Conservation (phyloP, 148 eudicot genomes). For the Silene uniflora region DNA sequence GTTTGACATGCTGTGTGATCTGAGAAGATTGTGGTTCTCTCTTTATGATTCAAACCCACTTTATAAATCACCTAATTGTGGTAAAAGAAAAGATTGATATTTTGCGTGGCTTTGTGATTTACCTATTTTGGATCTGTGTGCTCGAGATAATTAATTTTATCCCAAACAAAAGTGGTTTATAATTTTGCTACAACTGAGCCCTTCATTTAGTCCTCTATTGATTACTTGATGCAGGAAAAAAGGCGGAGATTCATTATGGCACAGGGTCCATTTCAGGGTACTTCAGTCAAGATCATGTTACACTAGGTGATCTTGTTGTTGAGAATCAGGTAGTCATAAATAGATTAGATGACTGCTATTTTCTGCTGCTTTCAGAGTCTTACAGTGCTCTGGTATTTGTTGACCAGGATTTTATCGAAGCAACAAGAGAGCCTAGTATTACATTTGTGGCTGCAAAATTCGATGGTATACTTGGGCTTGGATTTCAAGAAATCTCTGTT, state of each 20-base stretch:
- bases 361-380: background rate
- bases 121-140: too few species aligned
- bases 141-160: too few species aligned
- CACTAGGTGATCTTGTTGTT: constrained; percentile 71
- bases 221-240: constrained; percentile 49
- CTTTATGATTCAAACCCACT: too few species aligned
- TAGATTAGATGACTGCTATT: background rate
- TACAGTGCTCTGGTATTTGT: background rate
- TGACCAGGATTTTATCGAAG: constrained; percentile 83
- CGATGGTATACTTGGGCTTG: constrained; percentile 97
- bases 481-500: constrained; percentile 89
- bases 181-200: background rate
- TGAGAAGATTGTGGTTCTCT: too few species aligned
- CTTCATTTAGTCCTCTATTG: background rate
- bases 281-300: constrained; percentile 73
- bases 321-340: constrained; percentile 53
- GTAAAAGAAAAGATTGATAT: too few species aligned
- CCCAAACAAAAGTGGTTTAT: too few species aligned
- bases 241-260: constrained; percentile 84
- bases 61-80: too few species aligned
- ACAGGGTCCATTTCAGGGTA: constrained; percentile 92
- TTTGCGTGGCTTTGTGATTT: too few species aligned
- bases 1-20: too few species aligned
- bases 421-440: constrained; percentile 79
- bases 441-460: constrained; percentile 88